These are phyloP conservation scores for Fusarium robinianum DNA, from an alignment of 2,329 filamentous ascomycete species.

Conservation along the genomic window DNA sequence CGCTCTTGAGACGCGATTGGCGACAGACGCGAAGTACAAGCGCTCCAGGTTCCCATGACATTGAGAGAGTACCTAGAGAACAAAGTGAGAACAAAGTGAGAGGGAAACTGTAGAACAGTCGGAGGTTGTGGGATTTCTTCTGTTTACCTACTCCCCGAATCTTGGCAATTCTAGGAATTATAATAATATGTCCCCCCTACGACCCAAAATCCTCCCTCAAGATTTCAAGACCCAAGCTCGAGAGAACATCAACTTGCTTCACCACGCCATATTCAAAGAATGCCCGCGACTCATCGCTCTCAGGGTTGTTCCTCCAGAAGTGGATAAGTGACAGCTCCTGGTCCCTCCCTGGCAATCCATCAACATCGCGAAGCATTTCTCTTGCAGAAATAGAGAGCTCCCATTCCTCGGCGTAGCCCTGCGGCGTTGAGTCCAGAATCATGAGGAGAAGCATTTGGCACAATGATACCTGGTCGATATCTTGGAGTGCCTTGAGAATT, in stretches of 20 bases:
- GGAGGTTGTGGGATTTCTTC: no score
- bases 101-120: no score
- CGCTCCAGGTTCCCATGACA: no score
- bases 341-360: slow-evolving; percentile 51
- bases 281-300: slow-evolving; percentile 43
- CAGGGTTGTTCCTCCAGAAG: slow-evolving; percentile 50
- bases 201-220: slow-evolving; percentile 48
- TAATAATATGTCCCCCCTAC: neutral
- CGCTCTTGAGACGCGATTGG: no score
- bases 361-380: slow-evolving; percentile 55
- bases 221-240: slow-evolving; percentile 50
- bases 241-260: slow-evolving; percentile 52
- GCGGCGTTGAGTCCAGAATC: slow-evolving; percentile 48
- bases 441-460: slow-evolving; percentile 59
- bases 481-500: slow-evolving; percentile 41
- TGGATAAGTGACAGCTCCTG: slow-evolving; percentile 50
- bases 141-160: no score
- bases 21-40: no score
- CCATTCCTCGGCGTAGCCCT: slow-evolving; percentile 52
- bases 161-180: neutral
- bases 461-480: slow-evolving; percentile 57
- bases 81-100: no score
- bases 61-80: no score
- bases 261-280: slow-evolving; percentile 58
- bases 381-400: slow-evolving; percentile 49